These are phyloP conservation scores for Solanum hybrid DNA, from an alignment of 305 asterid genomes.

Conservation along the genomic window DNA sequence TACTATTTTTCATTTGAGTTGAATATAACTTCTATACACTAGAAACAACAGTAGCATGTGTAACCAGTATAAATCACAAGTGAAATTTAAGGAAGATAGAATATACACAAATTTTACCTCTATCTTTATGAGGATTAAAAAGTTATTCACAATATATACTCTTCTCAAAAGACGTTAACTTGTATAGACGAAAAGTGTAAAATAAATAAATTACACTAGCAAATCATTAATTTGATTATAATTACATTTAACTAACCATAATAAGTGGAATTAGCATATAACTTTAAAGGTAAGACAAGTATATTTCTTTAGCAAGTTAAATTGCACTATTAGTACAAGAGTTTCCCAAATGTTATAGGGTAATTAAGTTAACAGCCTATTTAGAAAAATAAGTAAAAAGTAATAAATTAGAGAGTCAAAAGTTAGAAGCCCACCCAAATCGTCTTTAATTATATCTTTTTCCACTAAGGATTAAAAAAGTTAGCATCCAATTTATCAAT, in stretches of 20 bases:
- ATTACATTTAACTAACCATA: background rate
- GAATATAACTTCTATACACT: background rate
- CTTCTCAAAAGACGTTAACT: background rate
- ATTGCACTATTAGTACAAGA: background rate
- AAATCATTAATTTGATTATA: background rate
- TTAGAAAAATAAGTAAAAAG: background rate
- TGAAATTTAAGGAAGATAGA: rapidly evolving
- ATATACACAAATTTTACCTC: background rate
- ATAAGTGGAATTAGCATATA: background rate
- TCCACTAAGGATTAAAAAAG: constrained; percentile 42
- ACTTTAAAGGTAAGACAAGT: background rate
- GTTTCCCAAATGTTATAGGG: background rate
- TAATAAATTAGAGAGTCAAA: background rate
- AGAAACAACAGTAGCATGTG: background rate
- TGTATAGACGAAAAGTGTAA: background rate
- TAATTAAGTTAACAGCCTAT: background rate
- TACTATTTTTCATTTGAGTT: too few species aligned
- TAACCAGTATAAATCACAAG: background rate
- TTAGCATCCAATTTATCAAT: constrained; percentile 46
- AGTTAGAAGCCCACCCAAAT: background rate
- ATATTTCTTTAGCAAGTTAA: background rate
- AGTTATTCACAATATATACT: background rate
- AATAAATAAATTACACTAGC: background rate
- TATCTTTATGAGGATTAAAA: background rate
- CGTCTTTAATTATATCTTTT: background rate